Conservation (phyloP, 495 filamentous ascomycete genomes). For the Penicillium nucicola region DNA sequence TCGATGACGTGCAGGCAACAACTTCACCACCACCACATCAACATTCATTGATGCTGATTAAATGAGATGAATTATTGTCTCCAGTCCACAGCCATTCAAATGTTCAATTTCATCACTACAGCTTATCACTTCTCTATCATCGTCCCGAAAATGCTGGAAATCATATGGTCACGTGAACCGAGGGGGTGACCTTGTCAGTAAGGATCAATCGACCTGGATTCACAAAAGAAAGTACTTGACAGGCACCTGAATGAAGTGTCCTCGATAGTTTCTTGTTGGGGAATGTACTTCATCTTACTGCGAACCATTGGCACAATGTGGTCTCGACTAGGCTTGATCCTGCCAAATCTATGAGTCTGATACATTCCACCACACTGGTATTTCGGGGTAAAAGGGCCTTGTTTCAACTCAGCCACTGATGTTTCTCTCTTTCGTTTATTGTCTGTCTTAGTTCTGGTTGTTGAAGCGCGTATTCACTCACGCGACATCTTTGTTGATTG, state of each 20-base stretch:
- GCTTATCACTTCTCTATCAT: not conserved
- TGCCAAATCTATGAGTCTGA: too few relatives aligned
- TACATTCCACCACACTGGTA: too few relatives aligned
- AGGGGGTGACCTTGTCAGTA: conserved; percentile 1
- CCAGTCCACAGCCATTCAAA: not conserved
- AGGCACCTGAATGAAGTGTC: conserved; percentile 5
- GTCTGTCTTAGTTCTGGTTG: too few relatives aligned
- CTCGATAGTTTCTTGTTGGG: not conserved
- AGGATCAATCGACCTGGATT: conserved; percentile 5
- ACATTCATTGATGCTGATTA: not conserved
- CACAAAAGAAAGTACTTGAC: not conserved
- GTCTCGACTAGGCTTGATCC: too few relatives aligned
- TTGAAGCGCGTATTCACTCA: too few relatives aligned
- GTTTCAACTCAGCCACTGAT: too few relatives aligned
- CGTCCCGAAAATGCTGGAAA: not conserved
- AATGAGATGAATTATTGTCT: too few relatives aligned
- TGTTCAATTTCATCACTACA: not conserved
- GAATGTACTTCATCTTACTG: not conserved
- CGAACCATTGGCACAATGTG: not conserved
- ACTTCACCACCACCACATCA: not conserved
- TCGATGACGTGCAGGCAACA: conserved; percentile 21
- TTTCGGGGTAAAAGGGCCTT: too few relatives aligned
- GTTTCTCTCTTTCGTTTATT: too few relatives aligned
- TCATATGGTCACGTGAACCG: not conserved
- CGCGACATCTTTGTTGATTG: too few relatives aligned